phyloP scores from a whole-genome alignment of 164 flowering plant genomes.

The Brasenia schreberi region DNA sequence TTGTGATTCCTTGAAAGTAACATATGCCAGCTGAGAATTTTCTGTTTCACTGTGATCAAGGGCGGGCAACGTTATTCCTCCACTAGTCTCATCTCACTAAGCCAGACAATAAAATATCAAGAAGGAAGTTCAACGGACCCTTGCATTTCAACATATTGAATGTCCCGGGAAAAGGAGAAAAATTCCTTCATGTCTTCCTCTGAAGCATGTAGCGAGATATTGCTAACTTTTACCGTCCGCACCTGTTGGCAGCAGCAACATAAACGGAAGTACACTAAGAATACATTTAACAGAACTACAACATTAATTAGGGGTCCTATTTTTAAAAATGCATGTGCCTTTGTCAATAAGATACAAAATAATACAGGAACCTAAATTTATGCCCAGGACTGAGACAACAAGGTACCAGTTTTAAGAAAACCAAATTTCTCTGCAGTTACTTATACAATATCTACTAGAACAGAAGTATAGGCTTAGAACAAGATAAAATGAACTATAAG shows the following conservation, averaged over 20 bases:
- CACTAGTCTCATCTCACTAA: not conserved
- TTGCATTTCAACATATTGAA: slow-evolving; percentile 51
- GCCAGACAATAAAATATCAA: not conserved
- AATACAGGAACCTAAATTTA: not conserved
- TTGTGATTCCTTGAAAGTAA: slow-evolving; percentile 61
- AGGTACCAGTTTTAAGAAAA: slow-evolving; percentile 23
- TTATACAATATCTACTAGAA: not conserved
- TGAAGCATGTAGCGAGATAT: slow-evolving; percentile 62
- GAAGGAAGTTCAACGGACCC: slow-evolving; percentile 26
- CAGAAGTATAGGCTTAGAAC: too few species aligned
- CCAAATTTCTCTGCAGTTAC: slow-evolving; percentile 3
- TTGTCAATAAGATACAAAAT: too few species aligned
- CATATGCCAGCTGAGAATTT: slow-evolving; percentile 33
- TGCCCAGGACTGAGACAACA: slow-evolving; percentile 33
- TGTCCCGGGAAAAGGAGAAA: slow-evolving; percentile 78
- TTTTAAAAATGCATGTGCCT: slow-evolving; percentile 10
- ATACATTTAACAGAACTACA: too few species aligned
- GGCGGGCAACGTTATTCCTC: not conserved
- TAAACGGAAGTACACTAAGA: too few species aligned
- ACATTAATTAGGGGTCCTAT: slow-evolving; percentile 25
- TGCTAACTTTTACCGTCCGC: slow-evolving; percentile 57
- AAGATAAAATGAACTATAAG: too few species aligned
- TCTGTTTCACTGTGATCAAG: slow-evolving; percentile 9
- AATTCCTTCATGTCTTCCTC: slow-evolving; percentile 66
- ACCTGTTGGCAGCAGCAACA: slow-evolving; percentile 19